A percentile compares a stretch with the other conserved stretches of the same genome.
phyloP scores from a whole-genome alignment of 805 yeast genomes.

The Grigorovia yakushimaensis region DNA sequence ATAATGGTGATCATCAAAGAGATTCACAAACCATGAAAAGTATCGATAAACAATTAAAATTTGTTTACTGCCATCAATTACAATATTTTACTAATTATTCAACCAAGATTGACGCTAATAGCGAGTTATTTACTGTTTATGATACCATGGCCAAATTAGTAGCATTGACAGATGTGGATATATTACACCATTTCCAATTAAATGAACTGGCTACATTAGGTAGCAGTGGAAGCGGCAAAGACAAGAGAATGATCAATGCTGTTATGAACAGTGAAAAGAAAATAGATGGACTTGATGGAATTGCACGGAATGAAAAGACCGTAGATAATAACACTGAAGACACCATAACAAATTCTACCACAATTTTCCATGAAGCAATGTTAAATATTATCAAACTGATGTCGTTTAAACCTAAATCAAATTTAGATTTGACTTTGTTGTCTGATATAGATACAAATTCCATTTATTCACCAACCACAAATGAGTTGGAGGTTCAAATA shows the following conservation, averaged over 20 bases:
- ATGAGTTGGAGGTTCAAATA: constrained; percentile 17
- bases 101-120: not conserved
- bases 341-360: constrained; percentile 3
- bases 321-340: not conserved
- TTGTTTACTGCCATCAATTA: constrained; percentile 28
- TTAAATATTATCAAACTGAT: constrained; percentile 33
- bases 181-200: constrained; percentile 1
- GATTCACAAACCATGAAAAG: constrained; percentile 31
- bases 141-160: constrained; percentile 3
- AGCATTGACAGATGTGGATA: constrained; percentile 6
- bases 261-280: not conserved
- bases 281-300: not conserved
- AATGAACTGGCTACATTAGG: not conserved
- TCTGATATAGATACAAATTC: constrained; percentile 5
- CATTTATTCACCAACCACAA: constrained; percentile 14
- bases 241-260: not conserved
- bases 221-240: not conserved
- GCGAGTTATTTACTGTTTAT: constrained; percentile 5
- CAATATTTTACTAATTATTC: constrained; percentile 23
- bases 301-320: not conserved
- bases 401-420: constrained; percentile 37
- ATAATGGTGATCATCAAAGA: constrained; percentile 27
- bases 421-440: constrained; percentile 14
- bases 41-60: constrained; percentile 22
- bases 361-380: constrained; percentile 30